phyloP scores from a whole-genome alignment of 2,329 filamentous ascomycete genomes.

The Bipolaris zeicola region DNA sequence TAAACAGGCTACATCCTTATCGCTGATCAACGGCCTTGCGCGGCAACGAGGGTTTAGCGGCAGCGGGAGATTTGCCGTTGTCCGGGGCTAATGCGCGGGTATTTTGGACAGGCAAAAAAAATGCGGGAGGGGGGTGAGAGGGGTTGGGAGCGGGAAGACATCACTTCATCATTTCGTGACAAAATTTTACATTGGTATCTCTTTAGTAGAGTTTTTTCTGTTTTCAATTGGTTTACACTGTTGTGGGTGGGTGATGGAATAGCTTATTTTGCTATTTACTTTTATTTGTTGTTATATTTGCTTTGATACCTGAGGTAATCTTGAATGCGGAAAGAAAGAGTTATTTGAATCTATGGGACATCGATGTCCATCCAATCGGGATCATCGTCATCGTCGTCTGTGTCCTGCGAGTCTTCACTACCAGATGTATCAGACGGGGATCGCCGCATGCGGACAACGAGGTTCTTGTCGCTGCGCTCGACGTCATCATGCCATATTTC shows the following conservation, averaged over 20 bases:
- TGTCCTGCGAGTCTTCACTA: slow-evolving; percentile 5
- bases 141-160: too few relatives aligned
- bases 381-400: slow-evolving; percentile 2
- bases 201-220: too few relatives aligned
- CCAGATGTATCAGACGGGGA: background rate
- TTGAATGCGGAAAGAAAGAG: background rate
- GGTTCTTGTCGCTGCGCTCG: slow-evolving; percentile 20
- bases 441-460: slow-evolving; percentile 20
- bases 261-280: too few relatives aligned
- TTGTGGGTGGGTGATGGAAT: too few relatives aligned
- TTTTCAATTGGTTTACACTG: too few relatives aligned
- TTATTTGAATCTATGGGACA: background rate
- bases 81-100: background rate
- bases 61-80: background rate
- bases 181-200: too few relatives aligned
- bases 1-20: background rate
- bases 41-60: background rate
- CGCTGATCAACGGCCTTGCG: background rate
- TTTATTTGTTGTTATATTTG: too few relatives aligned
- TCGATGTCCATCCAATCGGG: slow-evolving; percentile 20
- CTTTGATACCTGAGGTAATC: too few relatives aligned
- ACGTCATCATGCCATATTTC: slow-evolving; percentile 24
- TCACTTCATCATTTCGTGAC: too few relatives aligned
- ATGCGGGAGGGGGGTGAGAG: too few relatives aligned
- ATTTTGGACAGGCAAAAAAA: background rate